phyloP scores from a whole-genome alignment of 305 asterid genomes.

The Fraxinus angustifolia region DNA sequence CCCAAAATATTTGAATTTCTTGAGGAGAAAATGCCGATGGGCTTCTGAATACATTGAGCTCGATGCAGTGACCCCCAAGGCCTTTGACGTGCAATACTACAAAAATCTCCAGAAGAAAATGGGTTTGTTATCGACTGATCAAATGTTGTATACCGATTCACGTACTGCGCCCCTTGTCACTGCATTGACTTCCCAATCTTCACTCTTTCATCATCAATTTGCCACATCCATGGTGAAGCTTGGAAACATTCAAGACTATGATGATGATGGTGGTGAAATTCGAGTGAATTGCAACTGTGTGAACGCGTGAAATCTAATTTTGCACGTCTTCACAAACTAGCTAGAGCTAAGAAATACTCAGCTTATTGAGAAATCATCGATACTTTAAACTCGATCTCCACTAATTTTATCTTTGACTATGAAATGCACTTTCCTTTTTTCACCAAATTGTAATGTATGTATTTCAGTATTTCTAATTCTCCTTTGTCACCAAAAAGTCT shows the following conservation, averaged over 20 bases:
- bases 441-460: not conserved
- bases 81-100: conserved; percentile 59
- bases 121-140: conserved; percentile 70
- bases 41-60: conserved; percentile 71
- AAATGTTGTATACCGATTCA: conserved; percentile 54
- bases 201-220: conserved; percentile 47
- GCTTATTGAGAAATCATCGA: not conserved
- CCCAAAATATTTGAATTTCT: conserved; percentile 53
- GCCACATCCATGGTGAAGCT: conserved; percentile 76
- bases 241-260: conserved; percentile 53
- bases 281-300: conserved; percentile 48
- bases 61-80: conserved; percentile 52
- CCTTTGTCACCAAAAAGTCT: not conserved
- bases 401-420: not conserved
- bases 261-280: conserved; percentile 47
- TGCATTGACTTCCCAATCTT: conserved; percentile 50
- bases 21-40: conserved; percentile 82
- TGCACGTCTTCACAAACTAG: not conserved
- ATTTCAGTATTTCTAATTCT: not conserved
- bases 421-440: not conserved
- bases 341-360: not conserved
- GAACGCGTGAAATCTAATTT: conserved; percentile 25
- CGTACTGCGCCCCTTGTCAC: conserved; percentile 61
- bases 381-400: not conserved
- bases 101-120: conserved; percentile 63